phyloP scores from a whole-genome alignment of 768 basidiomycete genomes.

The Albatrellus ellisii region DNA sequence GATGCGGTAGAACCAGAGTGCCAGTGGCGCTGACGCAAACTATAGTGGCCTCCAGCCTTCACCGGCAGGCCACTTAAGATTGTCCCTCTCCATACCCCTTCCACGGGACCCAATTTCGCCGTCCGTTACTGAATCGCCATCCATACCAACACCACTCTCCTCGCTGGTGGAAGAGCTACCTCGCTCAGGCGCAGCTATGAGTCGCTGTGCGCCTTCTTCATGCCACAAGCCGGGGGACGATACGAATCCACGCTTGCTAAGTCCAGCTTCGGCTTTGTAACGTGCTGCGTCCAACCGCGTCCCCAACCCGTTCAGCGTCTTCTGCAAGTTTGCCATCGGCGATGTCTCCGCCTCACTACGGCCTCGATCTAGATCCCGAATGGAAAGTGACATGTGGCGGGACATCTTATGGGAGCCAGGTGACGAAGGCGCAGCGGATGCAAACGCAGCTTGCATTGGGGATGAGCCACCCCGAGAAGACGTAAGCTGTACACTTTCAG shows the following conservation, averaged over 20 bases:
- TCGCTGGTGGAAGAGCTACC: conserved; percentile 17
- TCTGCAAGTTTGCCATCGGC: conserved; percentile 28
- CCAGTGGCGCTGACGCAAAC: no score
- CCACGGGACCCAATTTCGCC: conserved; percentile 4
- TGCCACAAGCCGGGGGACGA: conserved; percentile 22
- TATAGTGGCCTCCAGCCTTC: conserved; percentile 38
- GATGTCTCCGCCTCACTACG: conserved; percentile 13
- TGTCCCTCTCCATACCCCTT: conserved; percentile 28
- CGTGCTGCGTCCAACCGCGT: conserved; percentile 42
- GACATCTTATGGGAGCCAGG: conserved; percentile 17
- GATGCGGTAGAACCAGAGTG: no score
- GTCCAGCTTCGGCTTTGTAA: conserved; percentile 61
- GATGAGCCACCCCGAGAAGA: conserved; percentile 3
- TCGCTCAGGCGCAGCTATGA: conserved; percentile 25
- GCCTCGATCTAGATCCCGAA: conserved; percentile 5
- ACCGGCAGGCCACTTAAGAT: conserved; percentile 47
- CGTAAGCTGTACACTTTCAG: conserved; percentile 48
- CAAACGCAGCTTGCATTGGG: background rate
- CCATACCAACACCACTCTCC: conserved; percentile 11
- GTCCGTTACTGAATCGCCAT: conserved; percentile 9
- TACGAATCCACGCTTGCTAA: conserved; percentile 42
- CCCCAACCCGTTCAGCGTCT: conserved; percentile 28
- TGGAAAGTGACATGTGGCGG: conserved; percentile 27
- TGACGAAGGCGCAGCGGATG: conserved; percentile 7
- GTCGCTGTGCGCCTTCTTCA: conserved; percentile 24